Evolutionary conservation across 176 grass and related monocot species (phyloP).

Genomic region (Carex pumila): DNA sequence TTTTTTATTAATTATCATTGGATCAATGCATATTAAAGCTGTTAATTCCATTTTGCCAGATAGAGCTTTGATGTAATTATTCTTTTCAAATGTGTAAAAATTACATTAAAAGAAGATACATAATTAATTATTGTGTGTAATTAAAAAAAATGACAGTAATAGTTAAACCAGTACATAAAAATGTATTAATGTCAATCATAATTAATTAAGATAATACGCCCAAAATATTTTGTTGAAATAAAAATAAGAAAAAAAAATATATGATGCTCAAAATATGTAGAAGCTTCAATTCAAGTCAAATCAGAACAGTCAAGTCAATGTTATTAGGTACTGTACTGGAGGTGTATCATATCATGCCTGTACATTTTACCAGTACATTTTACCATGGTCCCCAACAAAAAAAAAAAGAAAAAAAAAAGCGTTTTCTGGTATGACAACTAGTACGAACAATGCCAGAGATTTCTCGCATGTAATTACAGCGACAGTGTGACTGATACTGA

Average conservation of each 20-base stretch:
- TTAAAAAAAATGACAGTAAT: background rate
- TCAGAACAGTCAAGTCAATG: background rate
- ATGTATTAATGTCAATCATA: too few species aligned
- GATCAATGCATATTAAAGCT: background rate
- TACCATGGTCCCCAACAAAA: background rate
- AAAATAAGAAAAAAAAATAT: background rate
- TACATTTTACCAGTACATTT: background rate
- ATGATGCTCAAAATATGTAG: background rate
- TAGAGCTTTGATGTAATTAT: background rate
- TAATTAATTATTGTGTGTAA: too few species aligned
- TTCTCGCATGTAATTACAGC: constrained; percentile 11
- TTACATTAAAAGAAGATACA: too few species aligned
- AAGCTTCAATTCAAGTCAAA: background rate
- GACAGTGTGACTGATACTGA: background rate
- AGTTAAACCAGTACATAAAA: background rate
- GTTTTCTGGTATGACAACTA: background rate
- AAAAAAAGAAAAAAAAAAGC: background rate
- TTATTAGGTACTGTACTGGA: background rate
- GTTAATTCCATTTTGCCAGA: background rate
- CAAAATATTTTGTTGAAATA: background rate
- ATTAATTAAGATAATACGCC: background rate
- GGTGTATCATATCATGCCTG: background rate
- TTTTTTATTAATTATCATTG: background rate
- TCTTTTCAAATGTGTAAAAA: background rate
- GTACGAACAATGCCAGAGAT: background rate